Evolutionary conservation across 306 rosid species (phyloP).

Genomic region (Cucurbita moschata): DNA sequence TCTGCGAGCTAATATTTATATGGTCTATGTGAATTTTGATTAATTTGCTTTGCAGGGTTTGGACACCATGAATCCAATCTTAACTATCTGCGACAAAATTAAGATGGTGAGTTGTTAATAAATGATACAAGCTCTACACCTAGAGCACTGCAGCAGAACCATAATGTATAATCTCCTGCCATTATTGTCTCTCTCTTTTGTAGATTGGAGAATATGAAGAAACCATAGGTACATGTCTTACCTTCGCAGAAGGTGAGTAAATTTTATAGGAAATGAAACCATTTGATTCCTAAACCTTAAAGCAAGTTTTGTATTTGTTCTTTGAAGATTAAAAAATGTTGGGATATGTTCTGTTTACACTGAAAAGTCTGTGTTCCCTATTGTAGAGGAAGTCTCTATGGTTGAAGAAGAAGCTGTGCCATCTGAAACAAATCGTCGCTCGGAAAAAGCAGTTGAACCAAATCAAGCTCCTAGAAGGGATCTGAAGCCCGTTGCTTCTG

Average conservation of each 20-base stretch:
- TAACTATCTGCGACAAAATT: conserved; percentile 47
- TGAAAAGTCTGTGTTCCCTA: neutral
- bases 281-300: neutral
- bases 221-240: conserved; percentile 58
- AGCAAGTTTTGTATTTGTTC: neutral
- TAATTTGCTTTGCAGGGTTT: conserved; percentile 42
- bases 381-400: conserved; percentile 33
- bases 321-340: neutral
- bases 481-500: conserved; percentile 40
- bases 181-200: neutral
- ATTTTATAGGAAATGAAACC: neutral
- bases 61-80: conserved; percentile 54
- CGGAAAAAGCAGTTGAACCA: conserved; percentile 50
- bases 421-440: conserved; percentile 41
- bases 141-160: neutral
- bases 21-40: neutral
- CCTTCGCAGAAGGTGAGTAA: conserved; percentile 51
- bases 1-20: neutral
- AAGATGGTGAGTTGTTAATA: conserved; percentile 41
- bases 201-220: conserved; percentile 72
- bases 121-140: neutral
- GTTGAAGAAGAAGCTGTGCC: conserved; percentile 63
- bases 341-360: neutral
- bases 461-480: conserved; percentile 38
- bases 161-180: neutral